A percentile compares a stretch with the other conserved stretches of the same genome.
Evolutionary conservation across 352 stramenopile species (phyloP).

Genomic region (Pythium oligandrum): DNA sequence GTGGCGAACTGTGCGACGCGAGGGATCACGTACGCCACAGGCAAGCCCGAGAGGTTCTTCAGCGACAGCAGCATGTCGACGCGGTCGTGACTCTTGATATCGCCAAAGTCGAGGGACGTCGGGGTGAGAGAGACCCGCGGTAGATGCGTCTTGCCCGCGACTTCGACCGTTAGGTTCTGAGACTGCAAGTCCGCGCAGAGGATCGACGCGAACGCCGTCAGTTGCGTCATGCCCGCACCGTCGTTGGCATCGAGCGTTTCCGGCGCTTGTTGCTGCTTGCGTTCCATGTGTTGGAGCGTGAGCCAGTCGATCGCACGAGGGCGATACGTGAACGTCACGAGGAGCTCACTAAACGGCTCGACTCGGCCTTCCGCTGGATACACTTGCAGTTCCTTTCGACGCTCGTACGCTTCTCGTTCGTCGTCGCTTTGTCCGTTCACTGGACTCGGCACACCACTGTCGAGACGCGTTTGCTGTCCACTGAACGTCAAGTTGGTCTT

Average conservation of each 20-base stretch:
- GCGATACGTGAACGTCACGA: slow-evolving; percentile 46
- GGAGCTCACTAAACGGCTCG: slow-evolving; percentile 46
- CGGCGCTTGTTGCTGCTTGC: slow-evolving; percentile 6
- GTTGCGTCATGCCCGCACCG: slow-evolving; percentile 9
- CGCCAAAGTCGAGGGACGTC: slow-evolving; percentile 72
- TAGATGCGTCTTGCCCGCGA: slow-evolving; percentile 52
- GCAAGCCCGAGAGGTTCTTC: slow-evolving; percentile 72
- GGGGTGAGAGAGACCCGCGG: slow-evolving; percentile 47
- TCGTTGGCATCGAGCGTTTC: slow-evolving; percentile 1
- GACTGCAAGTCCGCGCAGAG: slow-evolving; percentile 55
- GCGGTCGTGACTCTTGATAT: slow-evolving; percentile 71
- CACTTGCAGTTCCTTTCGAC: slow-evolving; percentile 64
- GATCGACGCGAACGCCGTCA: slow-evolving; percentile 73
- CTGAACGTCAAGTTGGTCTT: slow-evolving; percentile 48
- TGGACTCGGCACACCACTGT: background rate
- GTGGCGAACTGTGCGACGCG: slow-evolving; percentile 77
- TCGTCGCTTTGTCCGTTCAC: slow-evolving; percentile 27
- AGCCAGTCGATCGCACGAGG: slow-evolving; percentile 33
- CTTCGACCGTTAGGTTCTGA: slow-evolving; percentile 75
- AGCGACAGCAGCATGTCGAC: slow-evolving; percentile 82
- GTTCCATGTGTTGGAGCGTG: slow-evolving; percentile 22
- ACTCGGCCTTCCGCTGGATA: slow-evolving; percentile 47
- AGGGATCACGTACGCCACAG: slow-evolving; percentile 55
- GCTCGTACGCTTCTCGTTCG: slow-evolving; percentile 61
- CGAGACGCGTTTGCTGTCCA: slow-evolving; percentile 4